Conservation (phyloP, 177 flowering plant genomes). For the Telopea speciosissima region DNA sequence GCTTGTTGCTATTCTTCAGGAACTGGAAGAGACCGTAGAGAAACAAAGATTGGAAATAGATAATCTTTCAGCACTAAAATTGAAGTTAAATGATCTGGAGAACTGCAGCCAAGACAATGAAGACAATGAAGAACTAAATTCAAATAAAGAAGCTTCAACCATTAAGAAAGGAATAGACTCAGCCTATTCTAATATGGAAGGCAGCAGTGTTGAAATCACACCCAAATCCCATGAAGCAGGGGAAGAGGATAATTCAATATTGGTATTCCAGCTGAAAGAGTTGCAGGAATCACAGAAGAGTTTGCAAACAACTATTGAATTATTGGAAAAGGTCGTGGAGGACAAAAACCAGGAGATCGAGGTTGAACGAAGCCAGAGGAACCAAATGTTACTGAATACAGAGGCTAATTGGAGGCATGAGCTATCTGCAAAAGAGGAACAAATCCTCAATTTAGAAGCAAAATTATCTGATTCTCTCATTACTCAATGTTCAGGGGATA, state of each 20-base stretch:
- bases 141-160: no score
- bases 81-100: slow-evolving; percentile 24
- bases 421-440: slow-evolving; percentile 45
- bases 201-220: background rate
- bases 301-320: slow-evolving; percentile 29
- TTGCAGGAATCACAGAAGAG: slow-evolving; percentile 42
- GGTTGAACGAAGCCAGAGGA: slow-evolving; percentile 26
- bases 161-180: no score
- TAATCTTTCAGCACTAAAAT: slow-evolving; percentile 31
- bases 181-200: no score
- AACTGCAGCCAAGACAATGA: slow-evolving; percentile 13
- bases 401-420: slow-evolving; percentile 38
- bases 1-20: slow-evolving; percentile 82
- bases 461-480: slow-evolving; percentile 30
- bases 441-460: slow-evolving; percentile 34
- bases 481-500: slow-evolving; percentile 17
- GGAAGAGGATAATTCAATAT: slow-evolving; percentile 20
- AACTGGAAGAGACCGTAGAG: slow-evolving; percentile 71
- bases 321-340: slow-evolving; percentile 43
- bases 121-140: background rate
- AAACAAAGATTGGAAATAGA: slow-evolving; percentile 69
- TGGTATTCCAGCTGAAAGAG: slow-evolving; percentile 31
- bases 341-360: slow-evolving; percentile 47
- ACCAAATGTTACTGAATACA: slow-evolving; percentile 24
- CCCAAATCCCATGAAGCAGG: background rate